Evolutionary conservation across 352 stramenopile species (phyloP).

Genomic region (Halophytophthora polymorphica): DNA sequence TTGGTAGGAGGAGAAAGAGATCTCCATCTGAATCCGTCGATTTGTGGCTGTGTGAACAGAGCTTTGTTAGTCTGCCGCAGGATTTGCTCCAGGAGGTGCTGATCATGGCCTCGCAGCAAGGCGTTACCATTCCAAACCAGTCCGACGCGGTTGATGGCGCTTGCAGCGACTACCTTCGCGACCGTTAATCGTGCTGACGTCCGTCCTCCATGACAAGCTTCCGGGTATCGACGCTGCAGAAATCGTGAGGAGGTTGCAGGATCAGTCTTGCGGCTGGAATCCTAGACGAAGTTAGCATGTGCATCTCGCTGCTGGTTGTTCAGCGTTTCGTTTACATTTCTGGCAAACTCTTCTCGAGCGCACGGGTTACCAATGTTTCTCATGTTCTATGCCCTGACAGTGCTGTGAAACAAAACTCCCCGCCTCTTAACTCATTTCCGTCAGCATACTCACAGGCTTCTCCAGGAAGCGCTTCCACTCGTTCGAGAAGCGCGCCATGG

Average conservation of each 20-base stretch:
- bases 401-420: slow-evolving; percentile 8
- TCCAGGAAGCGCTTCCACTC: slow-evolving; percentile 96
- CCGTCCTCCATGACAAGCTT: no score
- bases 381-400: neutral
- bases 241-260: no score
- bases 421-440: slow-evolving; percentile 74
- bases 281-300: no score
- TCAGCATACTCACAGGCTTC: slow-evolving; percentile 91
- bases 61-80: slow-evolving; percentile 59
- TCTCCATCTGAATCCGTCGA: no score
- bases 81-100: slow-evolving; percentile 74
- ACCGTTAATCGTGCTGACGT: slow-evolving; percentile 14
- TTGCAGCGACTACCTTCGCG: slow-evolving; percentile 18
- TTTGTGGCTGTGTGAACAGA: slow-evolving; percentile 16
- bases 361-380: neutral
- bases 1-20: no score
- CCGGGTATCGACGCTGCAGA: no score
- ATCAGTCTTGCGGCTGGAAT: no score
- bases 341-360: neutral
- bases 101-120: slow-evolving; percentile 54
- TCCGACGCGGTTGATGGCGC: slow-evolving; percentile 9
- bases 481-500: slow-evolving; percentile 97
- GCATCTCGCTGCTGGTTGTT: no score
- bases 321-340: no score
- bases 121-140: slow-evolving; percentile 69